A percentile compares a stretch with the other conserved stretches of the same genome.
Evolutionary conservation across 2,329 filamentous ascomycete species (phyloP).

Genomic region (Fusarium sp.): DNA sequence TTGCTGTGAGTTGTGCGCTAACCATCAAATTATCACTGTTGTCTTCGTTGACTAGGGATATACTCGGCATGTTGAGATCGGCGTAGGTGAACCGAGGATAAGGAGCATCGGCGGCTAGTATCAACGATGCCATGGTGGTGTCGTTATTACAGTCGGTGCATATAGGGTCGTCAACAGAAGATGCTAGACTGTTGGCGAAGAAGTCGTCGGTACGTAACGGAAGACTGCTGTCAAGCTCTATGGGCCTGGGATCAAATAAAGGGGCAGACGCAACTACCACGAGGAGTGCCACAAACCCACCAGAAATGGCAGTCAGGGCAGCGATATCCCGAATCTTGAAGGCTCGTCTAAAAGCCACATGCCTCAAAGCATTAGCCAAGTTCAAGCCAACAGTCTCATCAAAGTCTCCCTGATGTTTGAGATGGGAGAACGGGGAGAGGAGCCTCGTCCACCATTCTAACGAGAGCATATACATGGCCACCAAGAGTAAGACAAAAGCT

Average conservation of each 20-base stretch:
- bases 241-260: conserved; percentile 48
- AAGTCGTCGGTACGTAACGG: conserved; percentile 45
- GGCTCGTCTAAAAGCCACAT: conserved; percentile 44
- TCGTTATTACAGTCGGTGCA: conserved; percentile 45
- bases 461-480: conserved; percentile 48
- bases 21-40: conserved; percentile 28
- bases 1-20: conserved; percentile 45
- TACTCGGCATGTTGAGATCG: conserved; percentile 44
- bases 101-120: conserved; percentile 49
- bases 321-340: conserved; percentile 43
- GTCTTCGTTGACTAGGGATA: conserved; percentile 34
- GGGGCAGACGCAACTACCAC: conserved; percentile 49
- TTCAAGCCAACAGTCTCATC: conserved; percentile 48
- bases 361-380: conserved; percentile 48
- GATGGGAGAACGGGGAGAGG: conserved; percentile 49
- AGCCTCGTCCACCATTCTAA: conserved; percentile 49
- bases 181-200: conserved; percentile 46
- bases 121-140: conserved; percentile 49
- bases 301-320: conserved; percentile 44
- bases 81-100: conserved; percentile 53
- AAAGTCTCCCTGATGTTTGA: conserved; percentile 45
- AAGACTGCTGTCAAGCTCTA: conserved; percentile 39
- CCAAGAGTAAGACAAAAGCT: conserved; percentile 43
- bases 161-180: conserved; percentile 37
- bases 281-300: conserved; percentile 46